phyloP scores from a whole-genome alignment of 2,329 filamentous ascomycete genomes.

The Fusarium odoratissimum region DNA sequence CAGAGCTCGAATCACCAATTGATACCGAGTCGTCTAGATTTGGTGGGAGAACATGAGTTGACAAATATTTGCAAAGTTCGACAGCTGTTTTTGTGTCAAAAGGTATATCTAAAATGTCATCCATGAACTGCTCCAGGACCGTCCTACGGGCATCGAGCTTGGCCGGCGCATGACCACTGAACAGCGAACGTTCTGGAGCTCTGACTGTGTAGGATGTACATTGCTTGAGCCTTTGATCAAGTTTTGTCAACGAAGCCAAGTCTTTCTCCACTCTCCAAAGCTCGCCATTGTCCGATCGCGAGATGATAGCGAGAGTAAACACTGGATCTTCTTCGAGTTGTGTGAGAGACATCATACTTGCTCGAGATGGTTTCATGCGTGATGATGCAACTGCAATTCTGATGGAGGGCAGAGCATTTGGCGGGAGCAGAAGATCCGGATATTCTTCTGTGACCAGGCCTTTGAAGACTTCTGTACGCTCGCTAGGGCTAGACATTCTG shows the following conservation, averaged over 20 bases:
- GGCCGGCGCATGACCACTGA: conserved; percentile 91
- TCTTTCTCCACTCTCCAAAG: conserved; percentile 97
- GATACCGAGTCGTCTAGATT: conserved; percentile 66
- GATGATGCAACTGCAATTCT: conserved; percentile 91
- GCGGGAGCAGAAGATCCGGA: conserved; percentile 84
- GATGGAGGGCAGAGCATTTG: conserved; percentile 88
- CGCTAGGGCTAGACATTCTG: conserved; percentile 53
- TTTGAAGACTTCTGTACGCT: conserved; percentile 71
- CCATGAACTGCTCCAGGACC: conserved; percentile 87
- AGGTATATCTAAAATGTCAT: conserved; percentile 83
- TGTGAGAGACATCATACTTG: conserved; percentile 83
- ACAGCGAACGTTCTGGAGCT: conserved; percentile 86
- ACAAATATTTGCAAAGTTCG: conserved; percentile 89
- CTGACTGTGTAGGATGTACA: conserved; percentile 77
- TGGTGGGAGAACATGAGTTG: conserved; percentile 70
- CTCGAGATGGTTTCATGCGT: conserved; percentile 89
- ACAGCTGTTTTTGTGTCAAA: conserved; percentile 82
- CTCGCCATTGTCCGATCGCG: conserved; percentile 79
- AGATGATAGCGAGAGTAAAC: conserved; percentile 88
- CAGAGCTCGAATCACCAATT: conserved; percentile 38
- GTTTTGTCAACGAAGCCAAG: conserved; percentile 78
- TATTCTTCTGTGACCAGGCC: conserved; percentile 88
- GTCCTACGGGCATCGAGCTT: conserved; percentile 88
- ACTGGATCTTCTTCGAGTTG: conserved; percentile 92
- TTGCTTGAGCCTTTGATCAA: conserved; percentile 85